Conservation (phyloP, 768 basidiomycete genomes). For the Mycena leptocephala region DNA sequence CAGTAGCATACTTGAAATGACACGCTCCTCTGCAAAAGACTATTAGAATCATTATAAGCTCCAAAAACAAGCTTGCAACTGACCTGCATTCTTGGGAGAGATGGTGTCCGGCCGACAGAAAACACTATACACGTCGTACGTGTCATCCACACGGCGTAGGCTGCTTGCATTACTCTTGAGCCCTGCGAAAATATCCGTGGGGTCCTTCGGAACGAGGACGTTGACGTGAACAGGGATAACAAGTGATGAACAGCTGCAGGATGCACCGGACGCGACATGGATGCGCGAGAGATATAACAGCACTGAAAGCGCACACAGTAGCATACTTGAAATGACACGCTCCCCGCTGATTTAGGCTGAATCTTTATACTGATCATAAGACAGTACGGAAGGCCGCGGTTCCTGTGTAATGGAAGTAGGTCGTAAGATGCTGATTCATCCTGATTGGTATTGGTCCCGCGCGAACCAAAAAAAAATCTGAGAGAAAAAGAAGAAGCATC, state of each 20-base stretch:
- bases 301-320: neutral
- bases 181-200: neutral
- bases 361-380: no score
- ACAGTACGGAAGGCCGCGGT: no score
- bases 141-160: neutral
- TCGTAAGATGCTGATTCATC: no score
- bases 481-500: no score
- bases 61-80: neutral
- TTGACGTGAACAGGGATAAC: neutral
- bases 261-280: neutral
- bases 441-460: no score
- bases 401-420: no score
- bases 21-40: no score
- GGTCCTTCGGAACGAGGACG: neutral
- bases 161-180: neutral
- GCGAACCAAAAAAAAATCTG: no score
- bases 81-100: neutral
- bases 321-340: neutral
- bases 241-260: neutral
- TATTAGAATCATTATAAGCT: no score
- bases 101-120: neutral
- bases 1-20: neutral
- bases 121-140: neutral
- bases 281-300: neutral
- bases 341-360: no score